phyloP scores from a whole-genome alignment of 768 basidiomycete genomes.

The Hygrocybe coccinea region DNA sequence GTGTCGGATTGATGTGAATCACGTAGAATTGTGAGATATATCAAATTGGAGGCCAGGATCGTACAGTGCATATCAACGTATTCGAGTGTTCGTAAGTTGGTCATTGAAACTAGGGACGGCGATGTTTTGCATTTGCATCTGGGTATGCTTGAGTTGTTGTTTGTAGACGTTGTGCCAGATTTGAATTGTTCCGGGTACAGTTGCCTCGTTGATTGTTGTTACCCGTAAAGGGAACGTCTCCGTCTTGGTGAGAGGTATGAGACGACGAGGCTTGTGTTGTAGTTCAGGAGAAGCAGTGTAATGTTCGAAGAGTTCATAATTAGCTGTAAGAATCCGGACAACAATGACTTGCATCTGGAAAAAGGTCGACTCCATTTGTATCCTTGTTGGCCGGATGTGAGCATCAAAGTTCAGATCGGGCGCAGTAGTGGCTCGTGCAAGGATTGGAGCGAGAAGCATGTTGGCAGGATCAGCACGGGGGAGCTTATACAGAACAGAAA shows the following conservation, averaged over 20 bases:
- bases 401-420: slow-evolving; percentile 11
- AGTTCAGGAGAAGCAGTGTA: slow-evolving; percentile 8
- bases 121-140: slow-evolving; percentile 7
- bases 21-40: too few relatives aligned
- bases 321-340: slow-evolving; percentile 7
- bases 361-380: slow-evolving; percentile 3
- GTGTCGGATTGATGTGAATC: too few relatives aligned
- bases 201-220: slow-evolving; percentile 29
- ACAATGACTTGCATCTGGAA: slow-evolving; percentile 6
- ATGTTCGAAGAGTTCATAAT: slow-evolving; percentile 2
- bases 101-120: slow-evolving; percentile 28
- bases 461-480: slow-evolving; percentile 11
- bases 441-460: slow-evolving; percentile 22
- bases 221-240: slow-evolving; percentile 20
- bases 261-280: slow-evolving; percentile 16
- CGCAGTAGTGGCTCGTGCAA: slow-evolving; percentile 7
- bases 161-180: slow-evolving; percentile 26
- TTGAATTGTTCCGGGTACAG: slow-evolving; percentile 23
- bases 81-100: slow-evolving; percentile 27
- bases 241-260: slow-evolving; percentile 21
- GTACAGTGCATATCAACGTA: too few relatives aligned
- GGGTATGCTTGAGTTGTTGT: slow-evolving; percentile 16
- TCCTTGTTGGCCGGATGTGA: slow-evolving; percentile 13
- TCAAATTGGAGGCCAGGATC: too few relatives aligned
- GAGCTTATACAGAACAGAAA: slow-evolving; percentile 28